Base-by-base conservation (phyloP, 2,329 filamentous ascomycete genomes). In the Amylocarpus encephaloides region DNA sequence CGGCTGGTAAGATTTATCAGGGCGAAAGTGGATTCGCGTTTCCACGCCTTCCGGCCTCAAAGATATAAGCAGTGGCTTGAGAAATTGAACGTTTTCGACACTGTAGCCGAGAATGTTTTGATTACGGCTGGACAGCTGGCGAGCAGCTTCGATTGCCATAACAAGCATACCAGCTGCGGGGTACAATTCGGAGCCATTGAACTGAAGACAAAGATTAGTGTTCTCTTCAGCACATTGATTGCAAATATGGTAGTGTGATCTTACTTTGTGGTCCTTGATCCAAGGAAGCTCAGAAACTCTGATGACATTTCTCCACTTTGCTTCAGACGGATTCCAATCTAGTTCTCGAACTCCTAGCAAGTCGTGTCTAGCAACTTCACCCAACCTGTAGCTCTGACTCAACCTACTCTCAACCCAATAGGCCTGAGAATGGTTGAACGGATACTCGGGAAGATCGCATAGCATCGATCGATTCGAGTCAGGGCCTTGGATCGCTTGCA, bases 321-420 rank as follows among this genome's bases (percentile, higher is more conserved):
- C 55, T 32, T 59, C 59, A 15, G 54, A 48, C 1, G 54, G 48
- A 9, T 53, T 58, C 6, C 44, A 54, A 32, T 50, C 62, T 16
- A 57, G 42, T 1, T 56, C 48, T 1, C 34, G 53, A 4, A 58
- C 58, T 1, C 68, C 65, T 1, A 68, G 55, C 1, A 60, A 44
- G 33, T 56, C 52, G 40, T 73, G 70, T 13, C 73, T 68, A 3
- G 69, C 68, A 48, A 69, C 68, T 32, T 68, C 63, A n/a, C 73
- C 67, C 50, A 73, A 70, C 1, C 74, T 69, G 47, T 70, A 70
- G n/a, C 70, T 67, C 13, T 63, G 59, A 16, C 72, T 73, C 2
- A 75, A 59, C 40, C 73, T 70, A 1, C 73, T 73, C 52, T 79
- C 76, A 50, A 73, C 68, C 76, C 77, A 79, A 58, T 77, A 77